Evolutionary conservation across 2,329 filamentous ascomycete species (phyloP), one percentile per base, ranked within the genome.

Genomic region (Pochonia chlamydosporia): DNA sequence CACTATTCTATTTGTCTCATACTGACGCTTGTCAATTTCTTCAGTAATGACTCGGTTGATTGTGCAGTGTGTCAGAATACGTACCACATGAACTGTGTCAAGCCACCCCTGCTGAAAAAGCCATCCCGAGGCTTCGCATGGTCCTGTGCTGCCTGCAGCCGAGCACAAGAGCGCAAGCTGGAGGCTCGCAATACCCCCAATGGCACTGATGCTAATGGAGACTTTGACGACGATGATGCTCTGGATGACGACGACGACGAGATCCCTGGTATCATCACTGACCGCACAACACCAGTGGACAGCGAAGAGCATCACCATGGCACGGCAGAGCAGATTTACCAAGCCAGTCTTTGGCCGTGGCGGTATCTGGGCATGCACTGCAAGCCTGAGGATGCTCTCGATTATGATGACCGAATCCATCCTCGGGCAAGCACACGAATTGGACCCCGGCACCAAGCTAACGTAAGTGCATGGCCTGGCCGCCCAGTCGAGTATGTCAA

Each of bases 31-130:
- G 16, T 41, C 11, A 31, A 4, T 28, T 42, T 37, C 16, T 40
- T 5, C 61, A 95, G 89, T 60, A 86, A 88, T 64, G 89, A 97
- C 70, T 97, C 93, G 33, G 93, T 97, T 21, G 92, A 97, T 65
- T 99, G 93, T 66, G 93, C 92, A 39, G 90, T 96, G 47, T 99
- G 93, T 67, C 81, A 85, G 62, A 85, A 90, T 65, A 97, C 92
- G 13, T 99, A 96, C 69, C 93, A 99, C 72, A 97, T 99, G 92
- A 89, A 91, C 60, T 99, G 93, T 66, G 93, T 99, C 48, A 85
- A 87, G 51, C 93, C 93, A 35, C 89, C 91, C 31, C 69, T 99
- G 52, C 78, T 90, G 45, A 99, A 96, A 68, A 99, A 99, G 68
- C 93, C 93, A 18, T 96, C 92, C 40, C 85, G 93, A 66, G 93